Percentiles rank a stretch among this genome's conserved stretches.
These are phyloP conservation scores for Phytopythium sindhum DNA, from an alignment of 352 stramenopile genomes.

Conservation along the genomic window DNA sequence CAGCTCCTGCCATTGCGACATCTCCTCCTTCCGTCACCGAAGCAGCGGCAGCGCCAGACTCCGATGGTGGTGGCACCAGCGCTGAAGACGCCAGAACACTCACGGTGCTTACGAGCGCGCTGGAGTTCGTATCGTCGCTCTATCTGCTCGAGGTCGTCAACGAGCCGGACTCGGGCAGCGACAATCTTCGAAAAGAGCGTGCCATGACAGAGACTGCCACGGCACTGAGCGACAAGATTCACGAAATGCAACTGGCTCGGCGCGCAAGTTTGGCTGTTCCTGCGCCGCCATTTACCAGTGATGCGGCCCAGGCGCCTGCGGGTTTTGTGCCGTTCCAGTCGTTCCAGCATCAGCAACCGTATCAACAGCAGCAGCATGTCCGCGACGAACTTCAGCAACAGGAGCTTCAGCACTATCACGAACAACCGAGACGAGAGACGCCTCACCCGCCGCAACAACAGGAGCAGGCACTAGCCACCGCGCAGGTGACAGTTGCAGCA, in stretches of 20 bases:
- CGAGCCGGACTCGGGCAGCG: background rate
- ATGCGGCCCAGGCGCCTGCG: background rate
- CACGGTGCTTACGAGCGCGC: conserved; percentile 13
- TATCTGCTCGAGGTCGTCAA: conserved; percentile 23
- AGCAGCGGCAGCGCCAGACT: background rate
- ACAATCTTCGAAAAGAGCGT: conserved; percentile 6
- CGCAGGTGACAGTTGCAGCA: background rate
- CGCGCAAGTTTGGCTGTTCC: conserved; percentile 2
- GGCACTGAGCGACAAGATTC: conserved; percentile 10
- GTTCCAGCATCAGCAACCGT: background rate
- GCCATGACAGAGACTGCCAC: conserved; percentile 10
- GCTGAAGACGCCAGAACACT: conserved; percentile 2
- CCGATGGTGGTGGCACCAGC: background rate
- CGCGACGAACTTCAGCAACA: background rate
- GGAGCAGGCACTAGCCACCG: background rate
- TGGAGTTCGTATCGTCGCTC: conserved; percentile 34
- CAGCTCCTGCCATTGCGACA: background rate
- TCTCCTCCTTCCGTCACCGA: background rate
- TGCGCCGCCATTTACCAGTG: background rate
- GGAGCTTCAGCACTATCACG: background rate
- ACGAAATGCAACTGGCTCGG: conserved; percentile 11
- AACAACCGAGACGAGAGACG: background rate
- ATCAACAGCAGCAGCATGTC: background rate
- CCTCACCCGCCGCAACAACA: background rate
- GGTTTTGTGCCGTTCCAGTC: background rate